Evolutionary conservation across 352 stramenopile species (phyloP).

Genomic region (Pythium dissimile): DNA sequence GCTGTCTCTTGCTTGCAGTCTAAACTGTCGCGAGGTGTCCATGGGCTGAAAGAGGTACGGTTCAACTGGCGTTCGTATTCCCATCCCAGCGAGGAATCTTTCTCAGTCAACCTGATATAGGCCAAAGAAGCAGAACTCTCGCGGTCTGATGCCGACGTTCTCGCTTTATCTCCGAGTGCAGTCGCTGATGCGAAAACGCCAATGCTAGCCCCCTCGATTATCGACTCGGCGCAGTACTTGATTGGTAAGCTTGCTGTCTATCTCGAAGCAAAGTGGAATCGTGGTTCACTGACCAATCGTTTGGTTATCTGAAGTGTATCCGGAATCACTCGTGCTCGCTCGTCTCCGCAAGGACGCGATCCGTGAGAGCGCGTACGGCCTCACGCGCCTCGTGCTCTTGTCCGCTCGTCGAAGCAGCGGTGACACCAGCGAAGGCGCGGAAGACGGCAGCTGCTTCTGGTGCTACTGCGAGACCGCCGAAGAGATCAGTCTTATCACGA

Average conservation of each 20-base stretch:
- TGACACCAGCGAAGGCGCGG: not conserved
- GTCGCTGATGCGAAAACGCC: slow-evolving; percentile 6
- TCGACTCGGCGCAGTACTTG: slow-evolving; percentile 73
- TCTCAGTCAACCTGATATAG: not conserved
- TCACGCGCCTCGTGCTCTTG: slow-evolving; percentile 75
- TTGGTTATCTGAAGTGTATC: slow-evolving; percentile 44
- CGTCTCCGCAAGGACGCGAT: slow-evolving; percentile 74
- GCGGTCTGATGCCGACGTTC: slow-evolving; percentile 1
- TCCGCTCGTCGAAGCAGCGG: slow-evolving; percentile 18
- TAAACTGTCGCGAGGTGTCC: slow-evolving; percentile 74
- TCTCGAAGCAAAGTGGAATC: not conserved
- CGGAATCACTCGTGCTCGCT: slow-evolving; percentile 71
- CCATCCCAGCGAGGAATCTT: not conserved
- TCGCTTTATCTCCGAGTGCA: slow-evolving; percentile 3
- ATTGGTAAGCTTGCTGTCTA: slow-evolving; percentile 34
- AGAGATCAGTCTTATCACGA: slow-evolving; percentile 79
- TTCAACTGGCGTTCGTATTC: not conserved
- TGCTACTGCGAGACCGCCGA: slow-evolving; percentile 84
- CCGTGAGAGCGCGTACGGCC: slow-evolving; percentile 63
- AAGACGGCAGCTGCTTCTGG: slow-evolving; percentile 54
- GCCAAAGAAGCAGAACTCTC: slow-evolving; percentile 22
- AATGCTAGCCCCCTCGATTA: slow-evolving; percentile 23
- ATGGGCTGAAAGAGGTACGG: slow-evolving; percentile 74
- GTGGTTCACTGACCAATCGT: not conserved
- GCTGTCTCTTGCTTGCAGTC: slow-evolving; percentile 71